A percentile compares a stretch with the other conserved stretches of the same genome.
Evolutionary conservation across 169 alveolate genomes (phyloP).

Genomic region (Plasmodium relictum): DNA sequence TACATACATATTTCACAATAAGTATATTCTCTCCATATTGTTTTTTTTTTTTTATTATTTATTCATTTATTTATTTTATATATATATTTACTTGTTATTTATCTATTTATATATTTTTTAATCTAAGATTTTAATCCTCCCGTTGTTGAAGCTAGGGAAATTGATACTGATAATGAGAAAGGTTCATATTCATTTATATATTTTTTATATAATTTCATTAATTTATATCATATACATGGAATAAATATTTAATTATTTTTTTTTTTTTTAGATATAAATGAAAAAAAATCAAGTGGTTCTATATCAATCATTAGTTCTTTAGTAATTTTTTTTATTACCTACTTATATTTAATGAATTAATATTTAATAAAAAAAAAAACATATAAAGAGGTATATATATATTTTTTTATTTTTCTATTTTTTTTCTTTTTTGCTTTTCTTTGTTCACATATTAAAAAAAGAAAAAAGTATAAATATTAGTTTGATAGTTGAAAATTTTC

Average conservation of each 20-base stretch:
- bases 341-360: constrained; percentile 23
- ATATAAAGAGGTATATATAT: not conserved
- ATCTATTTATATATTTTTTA: constrained; percentile 2
- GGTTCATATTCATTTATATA: not conserved
- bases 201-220: not conserved
- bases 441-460: not conserved
- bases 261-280: constrained; percentile 33
- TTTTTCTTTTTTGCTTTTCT: constrained; percentile 4
- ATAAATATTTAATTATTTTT: not conserved
- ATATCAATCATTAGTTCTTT: constrained; percentile 37
- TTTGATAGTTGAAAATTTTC: not conserved
- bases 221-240: not conserved
- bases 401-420: not conserved
- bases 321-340: constrained; percentile 2
- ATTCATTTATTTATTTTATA: too few relatives aligned
- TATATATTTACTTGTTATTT: not conserved
- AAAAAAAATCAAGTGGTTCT: constrained; percentile 40
- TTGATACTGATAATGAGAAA: constrained; percentile 28
- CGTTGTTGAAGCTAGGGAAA: constrained; percentile 37
- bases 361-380: not conserved
- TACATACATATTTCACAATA: too few relatives aligned
- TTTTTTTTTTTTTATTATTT: too few relatives aligned
- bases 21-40: too few relatives aligned
- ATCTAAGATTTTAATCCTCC: constrained; percentile 9
- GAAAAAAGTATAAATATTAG: not conserved